Evolutionary conservation across 139 green algal species (phyloP).

Genomic region (Chlorella sp.): DNA sequence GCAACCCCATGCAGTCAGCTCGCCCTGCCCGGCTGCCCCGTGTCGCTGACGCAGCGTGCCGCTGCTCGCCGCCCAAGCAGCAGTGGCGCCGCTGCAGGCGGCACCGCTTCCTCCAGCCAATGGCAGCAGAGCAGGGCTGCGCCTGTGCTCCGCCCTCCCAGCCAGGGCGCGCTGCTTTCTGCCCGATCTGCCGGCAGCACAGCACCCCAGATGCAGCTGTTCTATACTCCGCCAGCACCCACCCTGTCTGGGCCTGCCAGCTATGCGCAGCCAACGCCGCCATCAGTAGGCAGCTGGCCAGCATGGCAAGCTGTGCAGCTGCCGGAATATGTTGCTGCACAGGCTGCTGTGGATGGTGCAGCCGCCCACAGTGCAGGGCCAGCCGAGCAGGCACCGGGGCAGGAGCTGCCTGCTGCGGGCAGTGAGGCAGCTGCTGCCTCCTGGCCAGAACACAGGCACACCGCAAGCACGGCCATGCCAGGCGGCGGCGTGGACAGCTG

Average conservation of each 20-base stretch:
- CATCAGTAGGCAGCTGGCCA: background rate
- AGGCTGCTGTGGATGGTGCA: no score
- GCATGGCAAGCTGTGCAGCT: background rate
- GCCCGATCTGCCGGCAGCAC: background rate
- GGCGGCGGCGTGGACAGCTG: no score
- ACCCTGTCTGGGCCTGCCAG: background rate
- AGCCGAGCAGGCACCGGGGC: no score
- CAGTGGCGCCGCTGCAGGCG: background rate
- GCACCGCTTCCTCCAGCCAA: background rate
- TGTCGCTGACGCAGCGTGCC: background rate
- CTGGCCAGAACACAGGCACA: no score
- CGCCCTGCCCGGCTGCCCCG: background rate
- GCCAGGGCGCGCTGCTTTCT: no score
- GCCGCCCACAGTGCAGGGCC: no score
- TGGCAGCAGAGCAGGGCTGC: background rate
- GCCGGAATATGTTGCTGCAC: no score
- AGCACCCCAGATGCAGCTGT: background rate
- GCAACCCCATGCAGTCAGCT: background rate
- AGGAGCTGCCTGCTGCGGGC: no score
- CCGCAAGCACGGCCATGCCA: no score
- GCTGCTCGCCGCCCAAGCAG: background rate
- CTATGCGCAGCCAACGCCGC: background rate
- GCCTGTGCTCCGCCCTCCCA: background rate
- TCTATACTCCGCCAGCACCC: background rate
- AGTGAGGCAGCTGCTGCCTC: no score